Conservation (phyloP, 2,329 filamentous ascomycete species). For the Epichloe hybrida region DNA sequence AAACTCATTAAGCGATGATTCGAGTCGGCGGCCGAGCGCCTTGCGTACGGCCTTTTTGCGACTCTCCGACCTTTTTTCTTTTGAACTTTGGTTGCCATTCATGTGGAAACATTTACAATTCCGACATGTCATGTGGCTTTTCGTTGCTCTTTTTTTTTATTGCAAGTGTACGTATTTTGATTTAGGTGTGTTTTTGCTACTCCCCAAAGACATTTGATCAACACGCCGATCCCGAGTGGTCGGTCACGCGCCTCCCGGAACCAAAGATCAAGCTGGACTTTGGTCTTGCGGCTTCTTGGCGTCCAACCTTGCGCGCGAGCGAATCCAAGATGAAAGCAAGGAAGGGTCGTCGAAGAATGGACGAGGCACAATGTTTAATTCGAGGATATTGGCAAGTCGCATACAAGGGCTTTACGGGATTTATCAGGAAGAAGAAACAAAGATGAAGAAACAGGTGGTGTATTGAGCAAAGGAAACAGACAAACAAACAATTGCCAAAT, state of each 20-base stretch:
- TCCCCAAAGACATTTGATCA: background rate
- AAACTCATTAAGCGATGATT: background rate
- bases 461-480: background rate
- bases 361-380: constrained; percentile 5
- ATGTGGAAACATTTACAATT: background rate
- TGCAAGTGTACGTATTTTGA: background rate
- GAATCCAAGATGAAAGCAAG: background rate
- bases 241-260: background rate
- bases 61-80: background rate
- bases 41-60: background rate
- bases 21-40: background rate
- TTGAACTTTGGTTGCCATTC: constrained; percentile 5
- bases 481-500: background rate
- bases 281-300: constrained; percentile 15
- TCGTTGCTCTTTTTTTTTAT: constrained; percentile 5
- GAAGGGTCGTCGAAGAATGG: constrained; percentile 4
- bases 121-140: constrained; percentile 3
- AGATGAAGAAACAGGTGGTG: background rate
- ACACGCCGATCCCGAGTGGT: background rate
- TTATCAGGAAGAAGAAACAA: background rate
- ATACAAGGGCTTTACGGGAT: constrained; percentile 2
- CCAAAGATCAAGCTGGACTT: constrained; percentile 16
- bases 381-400: constrained; percentile 4
- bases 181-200: constrained; percentile 2
- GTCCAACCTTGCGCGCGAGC: constrained; percentile 6